Percentiles rank a stretch among this genome's conserved stretches.
Conservation (phyloP, 2,329 filamentous ascomycete genomes). For the Tolypocladium cylindrosporum region DNA sequence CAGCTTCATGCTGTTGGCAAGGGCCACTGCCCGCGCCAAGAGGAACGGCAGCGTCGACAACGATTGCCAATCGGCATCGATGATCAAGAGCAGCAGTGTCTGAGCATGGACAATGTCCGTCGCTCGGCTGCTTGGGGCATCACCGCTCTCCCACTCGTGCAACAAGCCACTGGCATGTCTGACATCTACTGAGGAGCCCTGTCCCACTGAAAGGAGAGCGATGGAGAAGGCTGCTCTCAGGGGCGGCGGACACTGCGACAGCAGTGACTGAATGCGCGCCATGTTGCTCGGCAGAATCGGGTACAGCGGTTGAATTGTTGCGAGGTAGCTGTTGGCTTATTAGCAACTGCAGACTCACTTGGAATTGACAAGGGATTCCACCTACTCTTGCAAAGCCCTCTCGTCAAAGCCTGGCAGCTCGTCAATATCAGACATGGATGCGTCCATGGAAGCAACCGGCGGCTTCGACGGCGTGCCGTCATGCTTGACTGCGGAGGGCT, state of each 20-base stretch:
- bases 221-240: conserved; percentile 56
- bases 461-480: conserved; percentile 26
- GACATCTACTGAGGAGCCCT: conserved; percentile 28
- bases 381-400: conserved; percentile 34
- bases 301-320: conserved; percentile 54
- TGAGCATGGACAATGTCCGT: conserved; percentile 53
- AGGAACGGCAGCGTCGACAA: conserved; percentile 39
- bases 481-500: conserved; percentile 28
- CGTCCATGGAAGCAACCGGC: conserved; percentile 22
- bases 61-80: conserved; percentile 49
- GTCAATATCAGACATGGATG: conserved; percentile 21
- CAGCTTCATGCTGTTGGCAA: conserved; percentile 56
- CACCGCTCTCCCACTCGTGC: conserved; percentile 39
- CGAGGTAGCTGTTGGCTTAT: conserved; percentile 42
- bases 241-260: conserved; percentile 43
- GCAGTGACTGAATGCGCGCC: conserved; percentile 41
- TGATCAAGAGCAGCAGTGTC: conserved; percentile 53
- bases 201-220: conserved; percentile 47
- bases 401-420: conserved; percentile 31
- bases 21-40: conserved; percentile 54
- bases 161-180: conserved; percentile 36
- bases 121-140: conserved; percentile 24
- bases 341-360: neutral
- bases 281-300: conserved; percentile 54
- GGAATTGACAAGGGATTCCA: neutral